These are phyloP conservation scores for Cicer cuneatum DNA, from an alignment of 306 rosid species.

Conservation along the genomic window DNA sequence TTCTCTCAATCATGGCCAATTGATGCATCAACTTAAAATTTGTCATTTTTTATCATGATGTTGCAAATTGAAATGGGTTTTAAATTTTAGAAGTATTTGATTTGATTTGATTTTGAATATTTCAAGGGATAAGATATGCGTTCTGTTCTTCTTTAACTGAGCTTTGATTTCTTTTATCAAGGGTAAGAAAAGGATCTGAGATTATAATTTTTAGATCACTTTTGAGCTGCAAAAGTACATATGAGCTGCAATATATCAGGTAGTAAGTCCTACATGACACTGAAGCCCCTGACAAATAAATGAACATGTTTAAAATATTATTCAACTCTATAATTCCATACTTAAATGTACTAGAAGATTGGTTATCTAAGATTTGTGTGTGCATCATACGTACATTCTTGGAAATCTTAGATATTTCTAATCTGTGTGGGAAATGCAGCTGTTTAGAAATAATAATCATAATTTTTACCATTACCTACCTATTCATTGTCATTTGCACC, in stretches of 20 bases:
- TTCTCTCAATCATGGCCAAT: background rate
- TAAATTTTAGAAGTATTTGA: background rate
- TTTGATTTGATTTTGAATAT: background rate
- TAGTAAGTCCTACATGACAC: background rate
- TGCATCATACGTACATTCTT: background rate
- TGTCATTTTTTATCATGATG: background rate
- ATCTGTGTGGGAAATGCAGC: background rate
- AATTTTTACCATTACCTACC: background rate
- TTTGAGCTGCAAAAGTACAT: background rate
- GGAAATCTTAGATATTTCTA: background rate
- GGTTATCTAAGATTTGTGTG: background rate
- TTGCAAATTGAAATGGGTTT: background rate
- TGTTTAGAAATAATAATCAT: background rate
- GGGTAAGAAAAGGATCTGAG: slow-evolving; percentile 9
- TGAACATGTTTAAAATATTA: background rate
- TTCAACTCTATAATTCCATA: background rate
- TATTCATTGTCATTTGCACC: no score
- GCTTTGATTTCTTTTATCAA: background rate
- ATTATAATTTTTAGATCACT: slow-evolving; percentile 12
- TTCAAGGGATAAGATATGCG: background rate
- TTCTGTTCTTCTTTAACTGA: background rate
- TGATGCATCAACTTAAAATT: no score
- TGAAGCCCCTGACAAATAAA: background rate
- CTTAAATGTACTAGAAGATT: background rate
- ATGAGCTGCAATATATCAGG: slow-evolving; percentile 3